These are phyloP conservation scores for Arthrobotrys sinensis DNA, from an alignment of 2,329 filamentous ascomycete species.

Conservation along the genomic window DNA sequence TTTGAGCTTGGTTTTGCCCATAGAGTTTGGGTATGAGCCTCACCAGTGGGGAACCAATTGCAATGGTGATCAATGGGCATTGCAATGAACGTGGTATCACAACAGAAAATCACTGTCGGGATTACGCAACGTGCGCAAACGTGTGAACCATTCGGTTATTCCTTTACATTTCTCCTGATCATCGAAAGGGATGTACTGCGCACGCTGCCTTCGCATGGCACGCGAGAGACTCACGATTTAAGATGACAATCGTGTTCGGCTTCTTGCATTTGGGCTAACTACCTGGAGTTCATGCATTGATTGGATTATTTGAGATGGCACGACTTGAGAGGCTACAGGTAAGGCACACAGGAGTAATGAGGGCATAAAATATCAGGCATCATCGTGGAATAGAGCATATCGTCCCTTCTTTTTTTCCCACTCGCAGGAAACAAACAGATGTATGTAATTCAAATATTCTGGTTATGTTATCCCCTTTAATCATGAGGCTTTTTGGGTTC, in stretches of 20 bases:
- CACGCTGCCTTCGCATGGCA: slow-evolving; percentile 23
- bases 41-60: background rate
- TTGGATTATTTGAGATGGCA: slow-evolving; percentile 24
- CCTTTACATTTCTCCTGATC: slow-evolving; percentile 3
- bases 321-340: background rate
- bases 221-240: slow-evolving; percentile 7
- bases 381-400: background rate
- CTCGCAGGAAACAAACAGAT: background rate
- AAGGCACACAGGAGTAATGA: slow-evolving; percentile 24
- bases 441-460: background rate
- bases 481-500: background rate
- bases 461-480: background rate
- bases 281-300: slow-evolving; percentile 10
- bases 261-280: slow-evolving; percentile 12
- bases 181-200: slow-evolving; percentile 2
- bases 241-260: slow-evolving; percentile 23
- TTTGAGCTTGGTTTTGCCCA: slow-evolving; percentile 24
- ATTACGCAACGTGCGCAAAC: slow-evolving; percentile 35
- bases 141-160: background rate
- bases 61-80: slow-evolving; percentile 21
- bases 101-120: slow-evolving; percentile 22
- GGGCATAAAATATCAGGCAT: slow-evolving; percentile 21
- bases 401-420: background rate
- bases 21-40: background rate
- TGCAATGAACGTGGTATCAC: slow-evolving; percentile 20